Evolutionary conservation across 1,139 yeast genomes (phyloP), one percentile per base, ranked within the genome.

Genomic region (Yamadazyma atlantica): DNA sequence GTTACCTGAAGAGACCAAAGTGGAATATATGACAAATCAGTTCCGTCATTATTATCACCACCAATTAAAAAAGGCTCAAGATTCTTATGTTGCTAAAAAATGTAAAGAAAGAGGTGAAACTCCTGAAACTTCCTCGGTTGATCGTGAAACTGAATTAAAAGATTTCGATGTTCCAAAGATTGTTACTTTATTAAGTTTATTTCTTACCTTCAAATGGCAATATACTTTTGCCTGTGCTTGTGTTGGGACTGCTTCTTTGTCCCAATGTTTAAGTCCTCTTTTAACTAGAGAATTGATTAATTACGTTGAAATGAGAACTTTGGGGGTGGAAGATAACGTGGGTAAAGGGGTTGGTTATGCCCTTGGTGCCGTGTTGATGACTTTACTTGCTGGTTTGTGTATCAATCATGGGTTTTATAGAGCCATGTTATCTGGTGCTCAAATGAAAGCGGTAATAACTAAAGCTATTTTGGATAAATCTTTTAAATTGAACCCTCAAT

Each of bases 391-490:
- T 31, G 80, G 85, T 27, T 15, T 44, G 18, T 13, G 30, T 19
- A 38, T 44, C 9, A 44, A 44, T 28, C 48, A 44, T 32, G 43
- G 44, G 2, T 44, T 64, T 43, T 60, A 60, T 34, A 49, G 55
- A 35, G 49, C 63, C 14, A 61, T 58, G 58, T 39, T 58, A 38
- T 45, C 58, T 13, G 95, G 94, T 47, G 84, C 83, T 13, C 80
- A 81, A 53, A 75, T 75, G 26, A 80, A 83, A 53, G 78, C 87
- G 0, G 76, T 83, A 2, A 56, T 86, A 32, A 80, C 83, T 3
- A 81, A 82, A 42, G 82, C 85, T 1, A 62, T 86, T 13, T 64
- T 85, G 44, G 75, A 75, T 44, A 88, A 88, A 55, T 73, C 89
- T 12, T 73, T 85, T 46, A 68, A 59, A 36, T 70, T 87, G n/a